Percentiles rank a stretch among this genome's conserved stretches.
Conservation (phyloP, 2,329 filamentous ascomycete genomes). For the Chrysosporium queenslandicum region DNA sequence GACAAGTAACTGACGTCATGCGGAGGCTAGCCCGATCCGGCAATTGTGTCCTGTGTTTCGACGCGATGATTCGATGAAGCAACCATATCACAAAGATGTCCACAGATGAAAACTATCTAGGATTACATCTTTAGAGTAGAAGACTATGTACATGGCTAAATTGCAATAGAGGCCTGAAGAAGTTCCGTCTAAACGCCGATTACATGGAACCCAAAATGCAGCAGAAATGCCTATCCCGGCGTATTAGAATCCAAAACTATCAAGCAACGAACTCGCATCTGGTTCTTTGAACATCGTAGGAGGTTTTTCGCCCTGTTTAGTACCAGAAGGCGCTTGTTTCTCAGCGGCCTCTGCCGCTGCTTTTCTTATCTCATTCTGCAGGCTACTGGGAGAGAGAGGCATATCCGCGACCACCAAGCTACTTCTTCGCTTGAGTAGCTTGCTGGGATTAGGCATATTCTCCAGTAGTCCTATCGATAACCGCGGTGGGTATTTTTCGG, state of each 20-base stretch:
- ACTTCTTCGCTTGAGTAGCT: conserved; percentile 59
- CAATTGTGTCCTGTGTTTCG: neutral
- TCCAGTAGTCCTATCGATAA: conserved; percentile 22
- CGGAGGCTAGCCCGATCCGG: neutral
- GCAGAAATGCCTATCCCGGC: neutral
- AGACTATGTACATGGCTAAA: neutral
- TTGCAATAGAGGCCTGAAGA: neutral
- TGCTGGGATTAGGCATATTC: conserved; percentile 49
- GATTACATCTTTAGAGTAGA: no score
- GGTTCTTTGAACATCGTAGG: conserved; percentile 81
- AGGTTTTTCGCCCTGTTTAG: conserved; percentile 13
- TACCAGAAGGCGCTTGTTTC: neutral
- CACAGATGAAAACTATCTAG: no score
- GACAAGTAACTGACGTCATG: neutral
- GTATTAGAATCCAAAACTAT: conserved; percentile 78
- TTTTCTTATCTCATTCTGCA: conserved; percentile 32
- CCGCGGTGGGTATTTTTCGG: conserved; percentile 17
- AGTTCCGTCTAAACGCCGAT: conserved; percentile 1
- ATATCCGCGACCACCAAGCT: conserved; percentile 70
- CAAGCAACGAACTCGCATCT: conserved; percentile 76
- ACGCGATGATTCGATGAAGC: no score
- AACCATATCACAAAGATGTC: no score
- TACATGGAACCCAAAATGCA: neutral
- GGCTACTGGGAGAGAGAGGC: conserved; percentile 32
- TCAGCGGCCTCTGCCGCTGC: conserved; percentile 15